These are phyloP conservation scores for Ceratonia siliqua DNA, from an alignment of 306 rosid genomes.

Conservation along the genomic window DNA sequence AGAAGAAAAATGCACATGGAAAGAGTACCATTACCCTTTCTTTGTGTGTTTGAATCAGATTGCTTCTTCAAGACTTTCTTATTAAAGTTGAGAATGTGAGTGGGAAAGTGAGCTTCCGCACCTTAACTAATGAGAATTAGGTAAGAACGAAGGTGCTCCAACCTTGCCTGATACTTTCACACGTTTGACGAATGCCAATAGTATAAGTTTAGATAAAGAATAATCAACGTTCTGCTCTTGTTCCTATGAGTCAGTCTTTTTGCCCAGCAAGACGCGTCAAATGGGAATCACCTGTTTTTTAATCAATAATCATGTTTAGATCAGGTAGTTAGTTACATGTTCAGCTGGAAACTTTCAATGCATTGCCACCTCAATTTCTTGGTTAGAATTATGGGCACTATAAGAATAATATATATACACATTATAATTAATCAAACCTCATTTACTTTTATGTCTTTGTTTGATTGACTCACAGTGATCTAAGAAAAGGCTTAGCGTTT, in stretches of 20 bases:
- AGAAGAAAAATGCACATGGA: neutral
- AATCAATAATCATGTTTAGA: neutral
- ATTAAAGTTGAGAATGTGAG: slow-evolving; percentile 28
- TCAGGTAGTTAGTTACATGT: too few species aligned
- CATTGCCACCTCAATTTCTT: too few species aligned
- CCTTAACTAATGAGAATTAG: slow-evolving; percentile 39
- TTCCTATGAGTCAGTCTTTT: neutral
- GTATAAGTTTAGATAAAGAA: neutral
- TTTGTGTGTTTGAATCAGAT: slow-evolving; percentile 14
- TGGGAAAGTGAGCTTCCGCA: slow-evolving; percentile 44
- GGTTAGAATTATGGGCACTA: too few species aligned
- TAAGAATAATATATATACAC: too few species aligned
- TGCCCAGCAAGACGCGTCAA: neutral
- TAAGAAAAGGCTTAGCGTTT: neutral
- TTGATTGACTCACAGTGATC: too few species aligned
- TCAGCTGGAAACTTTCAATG: too few species aligned
- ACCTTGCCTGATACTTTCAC: slow-evolving; percentile 42
- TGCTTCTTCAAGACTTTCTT: neutral
- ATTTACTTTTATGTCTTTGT: too few species aligned
- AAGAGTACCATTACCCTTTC: neutral
- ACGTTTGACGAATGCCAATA: slow-evolving; percentile 35
- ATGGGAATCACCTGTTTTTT: neutral
- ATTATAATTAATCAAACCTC: too few species aligned
- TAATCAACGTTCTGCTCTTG: slow-evolving; percentile 1
- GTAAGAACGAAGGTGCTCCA: slow-evolving; percentile 20